Evolutionary conservation across 345 rosid genomes (phyloP).

Genomic region (Eucalyptus curtisii): DNA sequence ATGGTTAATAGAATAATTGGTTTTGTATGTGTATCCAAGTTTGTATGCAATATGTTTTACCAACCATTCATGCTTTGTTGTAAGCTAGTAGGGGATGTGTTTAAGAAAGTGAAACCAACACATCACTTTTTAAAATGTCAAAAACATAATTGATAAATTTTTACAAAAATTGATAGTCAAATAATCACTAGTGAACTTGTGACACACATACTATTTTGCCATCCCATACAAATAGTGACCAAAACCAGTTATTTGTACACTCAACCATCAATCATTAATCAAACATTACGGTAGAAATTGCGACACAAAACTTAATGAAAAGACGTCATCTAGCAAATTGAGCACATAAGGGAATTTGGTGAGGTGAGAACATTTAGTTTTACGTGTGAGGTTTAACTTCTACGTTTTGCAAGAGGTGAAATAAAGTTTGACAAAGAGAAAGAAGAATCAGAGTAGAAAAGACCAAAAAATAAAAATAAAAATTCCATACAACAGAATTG

Average conservation of each 20-base stretch:
- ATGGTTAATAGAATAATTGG: background rate
- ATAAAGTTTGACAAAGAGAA: no score
- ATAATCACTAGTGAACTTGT: background rate
- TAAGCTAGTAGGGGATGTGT: background rate
- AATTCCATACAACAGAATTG: background rate
- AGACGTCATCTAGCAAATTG: background rate
- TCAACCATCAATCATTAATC: background rate
- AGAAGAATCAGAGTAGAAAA: no score
- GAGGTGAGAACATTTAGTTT: no score
- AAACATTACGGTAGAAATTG: background rate
- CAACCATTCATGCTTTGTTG: background rate
- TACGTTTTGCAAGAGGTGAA: no score
- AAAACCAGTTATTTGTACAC: background rate
- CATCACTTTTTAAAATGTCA: background rate
- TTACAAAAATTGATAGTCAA: background rate
- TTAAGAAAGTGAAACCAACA: background rate
- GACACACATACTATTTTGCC: rapidly evolving
- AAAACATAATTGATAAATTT: background rate
- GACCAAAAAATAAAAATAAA: background rate
- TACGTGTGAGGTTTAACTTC: no score
- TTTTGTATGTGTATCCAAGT: background rate
- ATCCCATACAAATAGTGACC: background rate
- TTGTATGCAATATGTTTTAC: background rate
- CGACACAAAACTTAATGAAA: background rate
- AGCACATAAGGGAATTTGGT: background rate